Evolutionary conservation across 2,329 filamentous ascomycete species (phyloP).

Genomic region (Mycogone perniciosa): DNA sequence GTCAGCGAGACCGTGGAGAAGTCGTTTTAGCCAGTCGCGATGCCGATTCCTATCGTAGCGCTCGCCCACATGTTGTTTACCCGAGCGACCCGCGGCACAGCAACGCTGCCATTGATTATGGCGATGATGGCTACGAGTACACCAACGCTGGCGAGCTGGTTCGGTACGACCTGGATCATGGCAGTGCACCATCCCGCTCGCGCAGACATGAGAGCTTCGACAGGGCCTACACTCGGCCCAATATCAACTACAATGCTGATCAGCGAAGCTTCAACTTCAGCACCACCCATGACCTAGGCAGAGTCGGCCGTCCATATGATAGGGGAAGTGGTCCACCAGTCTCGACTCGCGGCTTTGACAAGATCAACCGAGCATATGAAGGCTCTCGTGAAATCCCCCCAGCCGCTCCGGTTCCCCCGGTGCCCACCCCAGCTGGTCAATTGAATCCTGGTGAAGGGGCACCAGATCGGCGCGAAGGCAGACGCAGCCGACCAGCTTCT

Average conservation of each 20-base stretch:
- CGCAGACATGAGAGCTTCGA: constrained; percentile 47
- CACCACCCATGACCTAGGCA: constrained; percentile 37
- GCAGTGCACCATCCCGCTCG: constrained; percentile 37
- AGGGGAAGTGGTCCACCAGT: constrained; percentile 53
- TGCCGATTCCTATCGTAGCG: constrained; percentile 41
- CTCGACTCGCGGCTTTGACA: constrained; percentile 64
- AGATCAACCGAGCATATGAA: constrained; percentile 52
- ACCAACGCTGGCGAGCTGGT: constrained; percentile 57
- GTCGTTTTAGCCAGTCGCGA: constrained; percentile 33
- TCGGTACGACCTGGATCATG: constrained; percentile 54
- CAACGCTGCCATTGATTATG: constrained; percentile 44
- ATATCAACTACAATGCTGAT: constrained; percentile 45
- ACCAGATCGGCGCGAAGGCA: constrained; percentile 17
- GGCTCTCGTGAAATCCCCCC: constrained; percentile 38
- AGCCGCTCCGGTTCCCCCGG: constrained; percentile 33
- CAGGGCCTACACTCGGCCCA: constrained; percentile 49
- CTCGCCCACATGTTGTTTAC: constrained; percentile 42
- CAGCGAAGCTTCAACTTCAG: constrained; percentile 40
- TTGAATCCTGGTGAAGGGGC: constrained; percentile 13
- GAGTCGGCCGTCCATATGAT: constrained; percentile 33
- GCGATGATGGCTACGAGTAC: constrained; percentile 56
- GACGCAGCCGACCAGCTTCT: constrained; percentile 41
- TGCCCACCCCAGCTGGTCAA: constrained; percentile 22
- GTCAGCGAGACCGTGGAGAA: constrained; percentile 45
- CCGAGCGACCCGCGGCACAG: constrained; percentile 38